These are phyloP conservation scores for Gloeophyllum trabeum DNA, from an alignment of 768 basidiomycete genomes.

Conservation along the genomic window DNA sequence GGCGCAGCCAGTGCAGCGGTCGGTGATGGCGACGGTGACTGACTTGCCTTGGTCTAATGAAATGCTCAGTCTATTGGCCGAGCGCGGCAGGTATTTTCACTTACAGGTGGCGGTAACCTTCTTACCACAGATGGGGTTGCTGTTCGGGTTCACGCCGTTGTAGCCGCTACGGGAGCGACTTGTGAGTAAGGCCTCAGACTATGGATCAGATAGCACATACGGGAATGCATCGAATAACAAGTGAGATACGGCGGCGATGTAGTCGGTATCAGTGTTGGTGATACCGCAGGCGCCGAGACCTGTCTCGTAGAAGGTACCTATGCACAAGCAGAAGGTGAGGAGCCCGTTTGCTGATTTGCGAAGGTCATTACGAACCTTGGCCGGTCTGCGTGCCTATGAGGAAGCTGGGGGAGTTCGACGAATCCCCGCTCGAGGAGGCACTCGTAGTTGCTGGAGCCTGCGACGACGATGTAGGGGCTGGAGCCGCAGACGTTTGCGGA, in stretches of 20 bases:
- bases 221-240: slow-evolving; percentile 47
- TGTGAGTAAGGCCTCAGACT: not conserved
- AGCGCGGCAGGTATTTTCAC: slow-evolving; percentile 11
- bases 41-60: slow-evolving; percentile 37
- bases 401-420: slow-evolving; percentile 22
- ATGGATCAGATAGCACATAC: slow-evolving; percentile 22
- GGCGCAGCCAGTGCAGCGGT: slow-evolving; percentile 52
- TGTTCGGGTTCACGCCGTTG: slow-evolving; percentile 51
- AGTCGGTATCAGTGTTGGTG: slow-evolving; percentile 35
- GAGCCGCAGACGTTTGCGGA: slow-evolving; percentile 4
- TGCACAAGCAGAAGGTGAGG: not conserved
- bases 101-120: slow-evolving; percentile 35
- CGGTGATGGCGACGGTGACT: slow-evolving; percentile 38
- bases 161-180: slow-evolving; percentile 32
- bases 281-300: slow-evolving; percentile 60
- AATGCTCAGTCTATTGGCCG: slow-evolving; percentile 2
- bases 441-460: slow-evolving; percentile 6
- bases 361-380: slow-evolving; percentile 20
- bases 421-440: slow-evolving; percentile 1
- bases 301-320: slow-evolving; percentile 45
- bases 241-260: slow-evolving; percentile 48
- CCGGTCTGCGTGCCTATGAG: slow-evolving; percentile 39
- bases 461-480: no score
- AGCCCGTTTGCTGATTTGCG: no score
- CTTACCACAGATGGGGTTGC: slow-evolving; percentile 60